Evolutionary conservation across 73 alveolate species (phyloP), one percentile per base, ranked within the genome.

Genomic region (Paramecium pentaurelia): DNA sequence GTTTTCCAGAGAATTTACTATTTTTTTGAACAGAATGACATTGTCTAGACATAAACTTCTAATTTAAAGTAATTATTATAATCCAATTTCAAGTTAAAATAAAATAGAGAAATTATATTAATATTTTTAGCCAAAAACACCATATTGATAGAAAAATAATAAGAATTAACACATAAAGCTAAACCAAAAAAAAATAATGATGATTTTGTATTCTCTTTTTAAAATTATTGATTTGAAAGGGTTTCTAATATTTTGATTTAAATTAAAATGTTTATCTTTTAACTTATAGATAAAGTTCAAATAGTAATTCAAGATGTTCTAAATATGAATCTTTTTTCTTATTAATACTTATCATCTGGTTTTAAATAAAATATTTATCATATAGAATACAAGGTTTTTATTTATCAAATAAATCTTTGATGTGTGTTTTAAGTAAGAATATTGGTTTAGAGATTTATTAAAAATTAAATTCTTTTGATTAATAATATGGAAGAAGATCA

Each of bases 401-500:
- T 32, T 64, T 64, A 32, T 64, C 12, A 27, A 32, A 28, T 54
- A 54, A 54, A 64, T 64, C 84, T 64, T 64, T 12, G 20, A 64
- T 64, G 84, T 54, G 70, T 54, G 70, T 54, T 32, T 64, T 11
- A 64, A 28, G 47, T 32, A 32, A 64, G 84, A 64, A 64, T 64
- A 64, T 20, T 10, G 84, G 11, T 6, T 64, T 12, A 54, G 70
- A 54, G 70, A 54, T 54, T 54, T 54, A 54, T 54, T 54, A 32
- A 54, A 54, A 54, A 54, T 54, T 54, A 54, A 54, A 54, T 54
- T 54, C 2, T 22, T 54, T 54, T 54, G 32, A 10, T 47, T 47
- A 64, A 64, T 60, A 28, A 68, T 34, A 75, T 75, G 96, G 99
- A 98, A 51, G 99, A 94, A 37, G 99, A 98, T 60, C 98, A 98